A percentile compares a stretch with the other conserved stretches of the same genome.
Conservation (phyloP, 768 basidiomycete species). For the Serpula lacrymans region DNA sequence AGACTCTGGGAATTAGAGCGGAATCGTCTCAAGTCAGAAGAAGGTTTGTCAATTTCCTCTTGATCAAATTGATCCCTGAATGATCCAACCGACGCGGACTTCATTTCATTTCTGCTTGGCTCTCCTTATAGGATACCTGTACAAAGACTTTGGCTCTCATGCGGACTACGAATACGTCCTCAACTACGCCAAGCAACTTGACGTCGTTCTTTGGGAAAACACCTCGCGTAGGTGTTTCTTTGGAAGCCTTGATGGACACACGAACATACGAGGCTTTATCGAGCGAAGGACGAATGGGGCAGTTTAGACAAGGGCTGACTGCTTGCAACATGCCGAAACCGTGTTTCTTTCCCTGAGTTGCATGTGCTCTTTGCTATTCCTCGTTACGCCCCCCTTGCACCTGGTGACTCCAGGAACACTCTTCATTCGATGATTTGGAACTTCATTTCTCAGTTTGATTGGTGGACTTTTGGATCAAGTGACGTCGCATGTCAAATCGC, state of each 20-base stretch:
- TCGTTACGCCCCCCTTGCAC: too few relatives aligned
- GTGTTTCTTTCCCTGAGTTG: background rate
- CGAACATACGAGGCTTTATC: constrained; percentile 76
- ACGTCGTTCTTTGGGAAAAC: constrained; percentile 84
- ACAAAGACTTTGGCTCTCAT: constrained; percentile 82
- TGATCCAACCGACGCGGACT: background rate
- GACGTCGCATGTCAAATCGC: too few relatives aligned
- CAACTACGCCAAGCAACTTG: constrained; percentile 79
- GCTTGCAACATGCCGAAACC: background rate
- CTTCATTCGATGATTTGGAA: too few relatives aligned
- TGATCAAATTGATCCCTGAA: constrained; percentile 2
- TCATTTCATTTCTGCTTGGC: constrained; percentile 6
- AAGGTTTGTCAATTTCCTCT: constrained; percentile 53
- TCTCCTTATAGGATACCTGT: constrained; percentile 68
- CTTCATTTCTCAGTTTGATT: too few relatives aligned
- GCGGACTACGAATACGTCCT: constrained; percentile 86
- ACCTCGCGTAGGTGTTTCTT: constrained; percentile 75
- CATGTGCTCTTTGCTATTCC: too few relatives aligned
- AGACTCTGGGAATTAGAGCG: constrained; percentile 96
- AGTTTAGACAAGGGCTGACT: background rate
- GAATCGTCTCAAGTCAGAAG: constrained; percentile 83
- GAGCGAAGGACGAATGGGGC: constrained; percentile 57
- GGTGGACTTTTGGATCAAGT: too few relatives aligned
- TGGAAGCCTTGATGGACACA: constrained; percentile 72
- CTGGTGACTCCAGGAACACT: too few relatives aligned